A percentile compares a stretch with the other conserved stretches of the same genome.
These are phyloP conservation scores for Cochlearia excelsa DNA, from an alignment of 345 rosid species.

Conservation along the genomic window DNA sequence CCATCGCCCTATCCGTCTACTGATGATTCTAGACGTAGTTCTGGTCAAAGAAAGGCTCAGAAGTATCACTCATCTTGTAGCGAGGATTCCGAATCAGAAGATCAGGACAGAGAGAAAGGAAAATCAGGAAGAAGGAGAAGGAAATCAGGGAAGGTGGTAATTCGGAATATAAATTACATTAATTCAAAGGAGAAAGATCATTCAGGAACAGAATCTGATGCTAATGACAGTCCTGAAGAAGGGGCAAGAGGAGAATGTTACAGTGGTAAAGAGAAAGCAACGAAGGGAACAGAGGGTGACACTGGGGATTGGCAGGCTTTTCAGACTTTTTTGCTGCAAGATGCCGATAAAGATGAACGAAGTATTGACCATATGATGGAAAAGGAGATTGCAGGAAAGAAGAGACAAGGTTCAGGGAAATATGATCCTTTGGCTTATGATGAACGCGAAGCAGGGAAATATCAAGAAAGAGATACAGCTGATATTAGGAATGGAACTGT, in stretches of 20 bases:
- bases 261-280: conserved; percentile 41
- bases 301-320: conserved; percentile 88
- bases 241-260: conserved; percentile 37
- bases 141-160: conserved; percentile 70
- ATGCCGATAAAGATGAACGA: conserved; percentile 67
- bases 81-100: conserved; percentile 49
- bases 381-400: conserved; percentile 51
- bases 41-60: conserved; percentile 53
- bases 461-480: conserved; percentile 42
- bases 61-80: conserved; percentile 69
- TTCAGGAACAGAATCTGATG: conserved; percentile 60
- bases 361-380: conserved; percentile 50
- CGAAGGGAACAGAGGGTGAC: conserved; percentile 50
- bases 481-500: conserved; percentile 53
- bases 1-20: conserved; percentile 63
- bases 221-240: conserved; percentile 48
- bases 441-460: conserved; percentile 43
- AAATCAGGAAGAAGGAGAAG: conserved; percentile 65
- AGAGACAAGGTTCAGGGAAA: conserved; percentile 42
- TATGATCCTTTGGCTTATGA: conserved; percentile 60
- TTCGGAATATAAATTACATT: conserved; percentile 80
- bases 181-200: conserved; percentile 57
- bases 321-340: conserved; percentile 71
- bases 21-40: conserved; percentile 52
- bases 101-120: conserved; percentile 46